Percentiles rank a stretch among this genome's conserved stretches.
These are phyloP conservation scores for Aureobasidium uvarum DNA, from an alignment of 2,329 filamentous ascomycete species.

Conservation along the genomic window DNA sequence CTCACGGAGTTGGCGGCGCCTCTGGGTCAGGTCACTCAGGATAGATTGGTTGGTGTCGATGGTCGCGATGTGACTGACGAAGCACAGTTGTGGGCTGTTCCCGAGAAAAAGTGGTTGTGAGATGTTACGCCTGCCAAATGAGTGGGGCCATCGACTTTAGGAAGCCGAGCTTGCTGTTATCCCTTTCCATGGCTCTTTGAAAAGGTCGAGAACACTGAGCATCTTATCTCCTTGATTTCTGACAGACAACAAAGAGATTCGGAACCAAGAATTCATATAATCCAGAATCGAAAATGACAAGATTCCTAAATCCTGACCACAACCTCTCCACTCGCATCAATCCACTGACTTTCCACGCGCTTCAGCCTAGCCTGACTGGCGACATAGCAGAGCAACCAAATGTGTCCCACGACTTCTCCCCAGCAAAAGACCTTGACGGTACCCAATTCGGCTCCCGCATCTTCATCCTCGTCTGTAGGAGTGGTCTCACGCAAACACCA, in stretches of 20 bases:
- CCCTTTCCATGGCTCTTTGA: not conserved
- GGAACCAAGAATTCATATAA: not conserved
- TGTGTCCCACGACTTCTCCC: slow-evolving; percentile 68
- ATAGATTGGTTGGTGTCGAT: not conserved
- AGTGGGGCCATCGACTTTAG: too few relatives aligned
- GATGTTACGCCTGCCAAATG: not conserved
- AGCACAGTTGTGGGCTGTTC: slow-evolving; percentile 5
- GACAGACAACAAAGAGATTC: not conserved
- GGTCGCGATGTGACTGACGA: slow-evolving; percentile 5
- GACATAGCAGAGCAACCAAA: slow-evolving; percentile 72
- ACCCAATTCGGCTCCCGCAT: slow-evolving; percentile 34
- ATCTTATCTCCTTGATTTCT: not conserved
- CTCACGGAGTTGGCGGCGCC: not conserved
- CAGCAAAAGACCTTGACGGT: slow-evolving; percentile 70
- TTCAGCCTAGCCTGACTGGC: slow-evolving; percentile 64
- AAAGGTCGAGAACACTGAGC: too few relatives aligned
- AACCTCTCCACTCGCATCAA: slow-evolving; percentile 59
- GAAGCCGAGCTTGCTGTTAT: not conserved
- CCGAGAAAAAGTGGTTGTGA: not conserved
- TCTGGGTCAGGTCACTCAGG: not conserved
- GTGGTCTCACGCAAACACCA: slow-evolving; percentile 49
- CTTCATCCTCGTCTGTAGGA: not conserved
- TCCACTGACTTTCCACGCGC: slow-evolving; percentile 61
- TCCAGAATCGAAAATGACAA: too few relatives aligned
- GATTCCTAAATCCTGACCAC: slow-evolving; percentile 50